A percentile compares a stretch with the other conserved stretches of the same genome.
phyloP scores from a whole-genome alignment of 2,329 filamentous ascomycete genomes.

The Alternaria viburni region DNA sequence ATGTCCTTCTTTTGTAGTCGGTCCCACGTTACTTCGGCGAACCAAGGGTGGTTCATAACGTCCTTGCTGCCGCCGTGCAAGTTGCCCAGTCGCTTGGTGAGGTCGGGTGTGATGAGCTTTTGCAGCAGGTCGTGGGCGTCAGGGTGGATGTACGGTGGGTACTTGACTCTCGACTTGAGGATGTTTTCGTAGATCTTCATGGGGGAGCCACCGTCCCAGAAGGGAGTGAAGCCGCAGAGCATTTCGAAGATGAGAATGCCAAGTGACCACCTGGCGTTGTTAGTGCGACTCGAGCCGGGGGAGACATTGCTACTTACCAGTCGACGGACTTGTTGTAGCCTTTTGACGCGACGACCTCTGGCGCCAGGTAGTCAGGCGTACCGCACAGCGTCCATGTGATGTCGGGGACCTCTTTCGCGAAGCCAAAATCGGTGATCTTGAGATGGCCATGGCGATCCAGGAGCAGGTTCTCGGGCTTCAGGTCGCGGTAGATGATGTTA shows the following conservation, averaged over 20 bases:
- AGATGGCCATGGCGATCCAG: constrained; percentile 92
- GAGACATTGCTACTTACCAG: constrained; percentile 69
- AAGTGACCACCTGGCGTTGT: constrained; percentile 82
- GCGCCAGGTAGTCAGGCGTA: constrained; percentile 95
- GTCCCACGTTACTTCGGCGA: constrained; percentile 97
- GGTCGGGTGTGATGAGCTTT: constrained; percentile 89
- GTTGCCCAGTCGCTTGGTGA: constrained; percentile 95
- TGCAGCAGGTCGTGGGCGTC: constrained; percentile 93
- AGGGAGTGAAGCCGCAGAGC: constrained; percentile 98
- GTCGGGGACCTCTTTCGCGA: constrained; percentile 96
- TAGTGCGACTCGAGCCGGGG: constrained; percentile 3
- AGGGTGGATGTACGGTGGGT: constrained; percentile 91
- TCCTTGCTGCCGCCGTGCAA: constrained; percentile 88
- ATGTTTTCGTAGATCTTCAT: constrained; percentile 99
- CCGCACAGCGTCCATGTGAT: constrained; percentile 99
- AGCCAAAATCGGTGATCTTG: constrained; percentile 98
- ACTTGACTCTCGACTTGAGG: constrained; percentile 92
- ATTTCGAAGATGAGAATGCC: constrained; percentile 99
- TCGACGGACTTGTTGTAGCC: constrained; percentile 99
- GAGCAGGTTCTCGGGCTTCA: constrained; percentile 94
- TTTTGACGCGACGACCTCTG: constrained; percentile 98
- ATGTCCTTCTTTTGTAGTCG: constrained; percentile 93
- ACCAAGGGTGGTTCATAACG: constrained; percentile 96
- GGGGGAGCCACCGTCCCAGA: constrained; percentile 96
- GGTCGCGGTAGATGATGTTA: constrained; percentile 96